Conservation (phyloP, 352 stramenopile species). For the Pythium guiyangense region DNA sequence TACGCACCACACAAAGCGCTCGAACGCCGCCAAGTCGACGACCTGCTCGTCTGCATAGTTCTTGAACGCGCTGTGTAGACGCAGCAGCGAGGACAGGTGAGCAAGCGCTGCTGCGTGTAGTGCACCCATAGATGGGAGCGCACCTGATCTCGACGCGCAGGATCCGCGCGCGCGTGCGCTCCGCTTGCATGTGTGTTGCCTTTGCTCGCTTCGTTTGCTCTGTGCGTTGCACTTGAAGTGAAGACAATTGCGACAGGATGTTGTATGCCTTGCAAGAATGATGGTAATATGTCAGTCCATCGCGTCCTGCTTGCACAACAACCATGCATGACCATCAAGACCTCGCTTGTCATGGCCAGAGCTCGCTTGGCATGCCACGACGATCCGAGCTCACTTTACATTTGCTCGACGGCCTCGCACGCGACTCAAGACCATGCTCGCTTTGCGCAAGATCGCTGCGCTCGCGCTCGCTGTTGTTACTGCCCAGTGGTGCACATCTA, state of each 20-base stretch:
- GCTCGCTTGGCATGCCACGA: too few relatives aligned
- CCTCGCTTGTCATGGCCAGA: too few relatives aligned
- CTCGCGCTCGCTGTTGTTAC: not conserved
- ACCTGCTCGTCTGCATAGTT: not conserved
- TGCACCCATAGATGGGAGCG: not conserved
- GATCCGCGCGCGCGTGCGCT: not conserved
- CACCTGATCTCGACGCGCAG: not conserved
- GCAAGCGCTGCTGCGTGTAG: not conserved
- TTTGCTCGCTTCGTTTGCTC: too few relatives aligned
- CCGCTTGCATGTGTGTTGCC: too few relatives aligned
- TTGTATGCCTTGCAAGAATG: too few relatives aligned
- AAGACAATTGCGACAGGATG: too few relatives aligned
- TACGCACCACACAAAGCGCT: constrained; percentile 1
- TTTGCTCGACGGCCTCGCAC: not conserved
- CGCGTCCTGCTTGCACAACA: too few relatives aligned
- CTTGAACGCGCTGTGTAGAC: constrained; percentile 2
- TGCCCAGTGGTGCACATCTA: not conserved
- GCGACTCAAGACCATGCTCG: not conserved
- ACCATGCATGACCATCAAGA: too few relatives aligned
- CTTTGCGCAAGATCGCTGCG: not conserved
- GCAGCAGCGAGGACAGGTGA: not conserved
- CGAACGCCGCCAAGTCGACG: not conserved
- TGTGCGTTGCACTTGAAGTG: too few relatives aligned
- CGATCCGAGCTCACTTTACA: not conserved
- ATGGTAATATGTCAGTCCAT: too few relatives aligned